phyloP scores from a whole-genome alignment of 2,329 filamentous ascomycete species.

The Ceratocystis destructans region DNA sequence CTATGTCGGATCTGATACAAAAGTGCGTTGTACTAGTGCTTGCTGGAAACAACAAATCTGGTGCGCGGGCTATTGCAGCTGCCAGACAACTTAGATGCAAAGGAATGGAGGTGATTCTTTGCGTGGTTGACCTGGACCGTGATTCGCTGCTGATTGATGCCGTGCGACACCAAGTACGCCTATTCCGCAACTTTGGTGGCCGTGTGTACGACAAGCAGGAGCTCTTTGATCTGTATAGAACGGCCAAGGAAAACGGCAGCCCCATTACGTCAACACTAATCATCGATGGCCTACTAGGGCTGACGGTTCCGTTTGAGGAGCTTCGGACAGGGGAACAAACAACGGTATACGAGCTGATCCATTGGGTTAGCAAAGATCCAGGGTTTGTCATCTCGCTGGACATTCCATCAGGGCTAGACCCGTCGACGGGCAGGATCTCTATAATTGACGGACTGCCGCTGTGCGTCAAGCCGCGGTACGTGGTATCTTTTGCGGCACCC shows the following conservation, averaged over 20 bases:
- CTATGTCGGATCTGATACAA: constrained; percentile 24
- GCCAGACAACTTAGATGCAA: constrained; percentile 78
- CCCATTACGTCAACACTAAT: constrained; percentile 55
- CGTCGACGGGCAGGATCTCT: constrained; percentile 53
- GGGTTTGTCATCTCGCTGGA: constrained; percentile 78
- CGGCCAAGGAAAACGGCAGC: constrained; percentile 25
- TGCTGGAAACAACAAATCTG: constrained; percentile 90
- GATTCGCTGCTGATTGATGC: constrained; percentile 69
- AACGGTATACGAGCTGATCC: constrained; percentile 76
- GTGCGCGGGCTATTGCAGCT: constrained; percentile 70
- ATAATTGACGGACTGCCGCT: constrained; percentile 62
- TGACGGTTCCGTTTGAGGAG: constrained; percentile 80
- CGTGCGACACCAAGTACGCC: constrained; percentile 64
- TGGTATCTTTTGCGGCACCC: constrained; percentile 76
- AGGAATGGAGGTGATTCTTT: constrained; percentile 65
- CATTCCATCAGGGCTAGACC: constrained; percentile 77
- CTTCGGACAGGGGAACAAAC: constrained; percentile 70
- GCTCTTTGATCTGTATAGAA: constrained; percentile 46
- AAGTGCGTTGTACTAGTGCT: constrained; percentile 51
- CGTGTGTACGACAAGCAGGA: constrained; percentile 50
- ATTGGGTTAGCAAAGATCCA: constrained; percentile 83
- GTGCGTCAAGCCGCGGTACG: constrained; percentile 66
- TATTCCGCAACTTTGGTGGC: constrained; percentile 74
- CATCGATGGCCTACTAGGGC: constrained; percentile 75
- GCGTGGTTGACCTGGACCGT: constrained; percentile 71